A percentile compares a stretch with the other conserved stretches of the same genome.
Evolutionary conservation across 495 filamentous ascomycete genomes (phyloP).

Genomic region (Chaetomium fimeti): DNA sequence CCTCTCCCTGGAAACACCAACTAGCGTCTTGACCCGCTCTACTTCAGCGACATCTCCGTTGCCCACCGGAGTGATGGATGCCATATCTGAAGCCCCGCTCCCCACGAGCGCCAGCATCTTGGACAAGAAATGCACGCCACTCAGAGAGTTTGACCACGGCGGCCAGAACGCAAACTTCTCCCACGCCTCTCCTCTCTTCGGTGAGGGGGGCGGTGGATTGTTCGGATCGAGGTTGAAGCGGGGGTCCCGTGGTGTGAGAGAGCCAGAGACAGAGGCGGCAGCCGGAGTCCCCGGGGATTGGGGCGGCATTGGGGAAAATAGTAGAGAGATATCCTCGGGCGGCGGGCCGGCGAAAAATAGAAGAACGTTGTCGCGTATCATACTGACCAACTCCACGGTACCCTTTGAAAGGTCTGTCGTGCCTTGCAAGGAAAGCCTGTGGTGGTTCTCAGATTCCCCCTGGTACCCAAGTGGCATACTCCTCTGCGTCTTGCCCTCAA

Average conservation of each 20-base stretch:
- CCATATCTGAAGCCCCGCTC: constrained; percentile 82
- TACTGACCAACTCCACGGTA: constrained; percentile 71
- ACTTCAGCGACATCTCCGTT: constrained; percentile 55
- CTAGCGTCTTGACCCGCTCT: constrained; percentile 67
- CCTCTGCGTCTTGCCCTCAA: constrained; percentile 79
- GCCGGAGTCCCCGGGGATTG: constrained; percentile 68
- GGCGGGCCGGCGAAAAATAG: constrained; percentile 87
- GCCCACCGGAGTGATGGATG: constrained; percentile 62
- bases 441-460: constrained; percentile 77
- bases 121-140: constrained; percentile 79
- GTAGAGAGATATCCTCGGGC: constrained; percentile 79
- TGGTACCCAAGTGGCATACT: constrained; percentile 80
- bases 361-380: constrained; percentile 74
- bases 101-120: constrained; percentile 79
- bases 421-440: constrained; percentile 71
- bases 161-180: constrained; percentile 98
- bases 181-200: constrained; percentile 74
- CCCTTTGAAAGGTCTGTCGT: constrained; percentile 72
- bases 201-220: constrained; percentile 73
- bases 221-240: constrained; percentile 76
- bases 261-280: constrained; percentile 41
- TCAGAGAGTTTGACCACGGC: constrained; percentile 83
- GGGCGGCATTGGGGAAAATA: constrained; percentile 76
- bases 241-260: constrained; percentile 58
- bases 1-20: constrained; percentile 78